Base-by-base conservation (phyloP, 495 filamentous ascomycete species). In the Pseudevernia furfuracea region DNA sequence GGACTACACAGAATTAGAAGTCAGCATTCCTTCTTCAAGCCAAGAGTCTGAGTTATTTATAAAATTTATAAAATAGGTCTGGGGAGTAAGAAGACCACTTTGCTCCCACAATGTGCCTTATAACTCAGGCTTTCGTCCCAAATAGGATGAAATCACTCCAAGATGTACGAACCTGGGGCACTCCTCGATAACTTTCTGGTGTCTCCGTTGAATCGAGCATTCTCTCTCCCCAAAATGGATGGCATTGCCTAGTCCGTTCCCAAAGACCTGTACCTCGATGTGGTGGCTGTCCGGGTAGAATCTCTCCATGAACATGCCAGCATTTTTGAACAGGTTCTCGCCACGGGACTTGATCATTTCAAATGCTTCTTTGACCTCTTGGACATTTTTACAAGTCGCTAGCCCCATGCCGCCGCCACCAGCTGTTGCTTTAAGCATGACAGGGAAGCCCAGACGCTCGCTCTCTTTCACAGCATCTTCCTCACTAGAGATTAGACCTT, bases 341-440 rank as follows among this genome's bases (percentile, higher is more conserved):
- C 74, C 78, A 48, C 75, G 59, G 5, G 75, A 77, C 52, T 71
- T 71, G 39, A 78, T 76, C 10, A 67, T 74, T 8, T 58, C 59
- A 60, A 78, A 74, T 11, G 74, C 71, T 32, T 75, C 65, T 38
- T 71, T 71, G n/a, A 81, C 73, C 55, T 79, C 77, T 48, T 70
- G 53, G 10, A 68, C 73, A 12, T 68, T 71, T 28, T 74, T 59
- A 58, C 74, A 78, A n/a, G 70, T 78, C 14, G 75, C 60, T 14
- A 85, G 68, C 17, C 82, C 83, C 80, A 85, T 85, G 30, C 82
- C 83, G 43, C 82, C 83, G 38, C 83, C 83, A 21, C 82, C 82
- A 58, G 76, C 82, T 4, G 81, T 84, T 17, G 80, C 80, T 72
- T 86, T 85, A 11, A 84, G 72, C 77, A 85, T 84, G 23, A 83